Percentiles rank a stretch among this genome's conserved stretches.
These are phyloP conservation scores for Aristolochia contorta DNA, from an alignment of 164 flowering plant species.

Conservation along the genomic window DNA sequence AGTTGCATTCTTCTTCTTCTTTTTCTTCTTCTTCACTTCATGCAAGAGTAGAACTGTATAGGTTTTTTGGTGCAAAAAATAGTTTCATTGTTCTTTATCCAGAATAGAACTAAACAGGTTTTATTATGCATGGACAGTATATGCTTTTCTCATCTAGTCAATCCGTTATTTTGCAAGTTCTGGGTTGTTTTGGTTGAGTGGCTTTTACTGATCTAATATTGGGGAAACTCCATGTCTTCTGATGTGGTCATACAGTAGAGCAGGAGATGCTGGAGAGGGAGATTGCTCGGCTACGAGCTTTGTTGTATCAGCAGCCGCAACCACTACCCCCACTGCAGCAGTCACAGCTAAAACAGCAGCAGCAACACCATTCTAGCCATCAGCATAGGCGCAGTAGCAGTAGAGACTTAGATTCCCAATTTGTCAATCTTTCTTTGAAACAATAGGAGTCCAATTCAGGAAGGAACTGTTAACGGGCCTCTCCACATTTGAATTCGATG, in stretches of 20 bases:
- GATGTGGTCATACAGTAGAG: constrained; percentile 51
- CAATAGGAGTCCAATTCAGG: constrained; percentile 43
- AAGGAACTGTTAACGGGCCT: constrained; percentile 38
- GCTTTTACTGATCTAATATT: not conserved
- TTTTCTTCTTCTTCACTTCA: too few species aligned
- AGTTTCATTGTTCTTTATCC: too few species aligned
- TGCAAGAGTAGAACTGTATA: too few species aligned
- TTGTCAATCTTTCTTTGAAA: constrained; percentile 64
- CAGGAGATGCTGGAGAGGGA: constrained; percentile 93
- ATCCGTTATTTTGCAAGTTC: too few species aligned
- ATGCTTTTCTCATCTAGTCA: not conserved
- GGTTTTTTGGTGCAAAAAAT: too few species aligned
- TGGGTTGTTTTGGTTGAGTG: not conserved
- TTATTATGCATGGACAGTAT: not conserved
- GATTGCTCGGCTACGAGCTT: constrained; percentile 50
- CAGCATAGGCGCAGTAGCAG: constrained; percentile 54
- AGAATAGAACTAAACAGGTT: too few species aligned
- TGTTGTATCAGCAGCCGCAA: constrained; percentile 41
- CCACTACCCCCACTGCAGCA: not conserved
- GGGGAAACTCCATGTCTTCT: not conserved
- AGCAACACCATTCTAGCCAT: constrained; percentile 26
- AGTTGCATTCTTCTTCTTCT: too few species aligned
- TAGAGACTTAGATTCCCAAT: constrained; percentile 72
- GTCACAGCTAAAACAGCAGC: constrained; percentile 16
- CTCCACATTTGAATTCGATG: constrained; percentile 26